Evolutionary conservation across 768 basidiomycete genomes (phyloP).

Genomic region (Boletus pseudopeckii): DNA sequence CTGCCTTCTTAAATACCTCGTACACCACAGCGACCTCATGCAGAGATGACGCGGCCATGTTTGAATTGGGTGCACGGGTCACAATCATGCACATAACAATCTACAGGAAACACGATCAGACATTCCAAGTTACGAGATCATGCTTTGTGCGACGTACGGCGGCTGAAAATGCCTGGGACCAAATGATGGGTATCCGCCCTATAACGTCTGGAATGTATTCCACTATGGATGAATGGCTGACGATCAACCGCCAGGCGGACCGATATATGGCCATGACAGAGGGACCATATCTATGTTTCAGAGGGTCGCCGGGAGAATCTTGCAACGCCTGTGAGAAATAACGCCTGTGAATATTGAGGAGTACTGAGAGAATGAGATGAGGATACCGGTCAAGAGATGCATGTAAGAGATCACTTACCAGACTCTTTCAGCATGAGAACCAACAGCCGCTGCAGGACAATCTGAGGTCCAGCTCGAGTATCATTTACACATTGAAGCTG

Average conservation of each 20-base stretch:
- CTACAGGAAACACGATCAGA: conserved; percentile 32
- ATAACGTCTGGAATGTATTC: conserved; percentile 39
- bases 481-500: conserved; percentile 33
- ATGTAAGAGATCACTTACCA: conserved; percentile 32
- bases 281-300: conserved; percentile 60
- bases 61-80: conserved; percentile 47
- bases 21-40: conserved; percentile 46
- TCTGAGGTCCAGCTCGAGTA: conserved; percentile 15
- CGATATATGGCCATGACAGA: conserved; percentile 73
- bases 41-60: conserved; percentile 44
- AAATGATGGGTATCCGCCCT: conserved; percentile 48
- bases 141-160: conserved; percentile 42
- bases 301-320: conserved; percentile 53
- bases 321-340: conserved; percentile 67
- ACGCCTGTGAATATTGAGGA: conserved; percentile 62
- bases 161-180: conserved; percentile 66
- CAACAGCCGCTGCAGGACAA: conserved; percentile 41
- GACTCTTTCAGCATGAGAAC: conserved; percentile 48
- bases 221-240: conserved; percentile 45
- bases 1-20: conserved; percentile 46
- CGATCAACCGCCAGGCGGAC: conserved; percentile 64
- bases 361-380: conserved; percentile 35
- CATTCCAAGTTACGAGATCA: neutral
- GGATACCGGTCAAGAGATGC: neutral
- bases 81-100: conserved; percentile 57